Percentiles rank a stretch among this genome's conserved stretches.
These are phyloP conservation scores for Penicillium sp. DNA, from an alignment of 2,329 filamentous ascomycete genomes.

Conservation along the genomic window DNA sequence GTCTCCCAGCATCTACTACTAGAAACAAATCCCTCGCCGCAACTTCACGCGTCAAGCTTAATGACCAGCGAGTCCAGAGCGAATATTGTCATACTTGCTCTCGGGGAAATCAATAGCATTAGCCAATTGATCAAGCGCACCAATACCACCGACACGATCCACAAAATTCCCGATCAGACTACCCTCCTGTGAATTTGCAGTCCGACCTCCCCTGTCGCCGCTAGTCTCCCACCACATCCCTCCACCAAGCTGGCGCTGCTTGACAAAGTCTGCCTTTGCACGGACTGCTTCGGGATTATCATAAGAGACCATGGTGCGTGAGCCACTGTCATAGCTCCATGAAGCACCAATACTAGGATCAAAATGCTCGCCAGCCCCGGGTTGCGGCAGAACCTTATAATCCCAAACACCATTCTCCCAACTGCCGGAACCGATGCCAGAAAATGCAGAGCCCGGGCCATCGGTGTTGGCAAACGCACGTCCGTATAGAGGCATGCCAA, in stretches of 20 bases:
- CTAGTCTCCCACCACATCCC: conserved; percentile 96
- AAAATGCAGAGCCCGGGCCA: conserved; percentile 65
- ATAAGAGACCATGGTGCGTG: conserved; percentile 68
- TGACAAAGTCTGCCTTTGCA: conserved; percentile 67
- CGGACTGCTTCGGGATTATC: conserved; percentile 55
- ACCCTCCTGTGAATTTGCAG: conserved; percentile 34
- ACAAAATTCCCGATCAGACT: conserved; percentile 61
- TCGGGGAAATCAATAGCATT: conserved; percentile 38
- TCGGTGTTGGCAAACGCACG: conserved; percentile 76
- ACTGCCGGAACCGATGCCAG: conserved; percentile 63
- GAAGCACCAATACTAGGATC: conserved; percentile 63
- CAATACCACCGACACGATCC: conserved; percentile 31
- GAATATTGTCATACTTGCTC: conserved; percentile 39
- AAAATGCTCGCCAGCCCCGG: conserved; percentile 57
- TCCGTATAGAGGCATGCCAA: conserved; percentile 96
- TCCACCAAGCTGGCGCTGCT: conserved; percentile 63
- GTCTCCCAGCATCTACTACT: too few species aligned
- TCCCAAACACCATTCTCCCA: conserved; percentile 87
- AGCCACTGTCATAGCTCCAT: conserved; percentile 65
- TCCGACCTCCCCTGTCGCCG: conserved; percentile 60
- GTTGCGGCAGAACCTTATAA: conserved; percentile 73
- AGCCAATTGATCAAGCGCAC: conserved; percentile 30
- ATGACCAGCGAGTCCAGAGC: conserved; percentile 14
- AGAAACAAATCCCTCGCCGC: too few species aligned
- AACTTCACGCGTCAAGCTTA: not conserved